Conservation (phyloP, 495 filamentous ascomycete genomes). For the Cryomyces minteri region DNA sequence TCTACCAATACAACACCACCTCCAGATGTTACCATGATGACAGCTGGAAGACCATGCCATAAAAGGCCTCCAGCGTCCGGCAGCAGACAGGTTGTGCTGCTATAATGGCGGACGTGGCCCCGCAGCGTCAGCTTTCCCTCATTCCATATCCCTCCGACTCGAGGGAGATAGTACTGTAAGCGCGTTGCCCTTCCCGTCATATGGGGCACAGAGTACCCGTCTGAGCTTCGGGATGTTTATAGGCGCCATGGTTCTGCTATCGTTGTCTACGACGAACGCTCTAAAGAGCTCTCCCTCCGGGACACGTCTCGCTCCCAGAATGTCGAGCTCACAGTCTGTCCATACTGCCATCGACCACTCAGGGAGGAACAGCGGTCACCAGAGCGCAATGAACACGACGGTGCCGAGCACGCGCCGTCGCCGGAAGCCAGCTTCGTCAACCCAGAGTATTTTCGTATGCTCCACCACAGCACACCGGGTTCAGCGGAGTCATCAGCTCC, state of each 20-base stretch:
- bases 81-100: no score
- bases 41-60: no score
- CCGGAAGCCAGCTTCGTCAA: conserved; percentile 55
- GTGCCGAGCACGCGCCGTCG: conserved; percentile 1
- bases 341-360: conserved; percentile 72
- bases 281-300: conserved; percentile 65
- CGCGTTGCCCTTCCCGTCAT: neutral
- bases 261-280: conserved; percentile 74
- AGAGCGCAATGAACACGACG: conserved; percentile 14
- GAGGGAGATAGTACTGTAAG: conserved; percentile 19
- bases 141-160: conserved; percentile 20
- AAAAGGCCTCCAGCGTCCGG: no score
- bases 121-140: conserved; percentile 17
- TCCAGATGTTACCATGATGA: no score
- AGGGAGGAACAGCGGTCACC: conserved; percentile 26
- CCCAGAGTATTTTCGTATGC: conserved; percentile 86
- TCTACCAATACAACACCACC: no score
- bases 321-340: conserved; percentile 50
- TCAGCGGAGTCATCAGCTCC: conserved; percentile 29
- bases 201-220: neutral
- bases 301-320: conserved; percentile 30
- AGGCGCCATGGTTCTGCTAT: conserved; percentile 87
- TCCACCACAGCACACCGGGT: conserved; percentile 41
- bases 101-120: conserved; percentile 10
- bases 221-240: neutral